Evolutionary conservation across 371 early-diverging fungal genomes (phyloP).

Genomic region (Capillidium heterosporum): DNA sequence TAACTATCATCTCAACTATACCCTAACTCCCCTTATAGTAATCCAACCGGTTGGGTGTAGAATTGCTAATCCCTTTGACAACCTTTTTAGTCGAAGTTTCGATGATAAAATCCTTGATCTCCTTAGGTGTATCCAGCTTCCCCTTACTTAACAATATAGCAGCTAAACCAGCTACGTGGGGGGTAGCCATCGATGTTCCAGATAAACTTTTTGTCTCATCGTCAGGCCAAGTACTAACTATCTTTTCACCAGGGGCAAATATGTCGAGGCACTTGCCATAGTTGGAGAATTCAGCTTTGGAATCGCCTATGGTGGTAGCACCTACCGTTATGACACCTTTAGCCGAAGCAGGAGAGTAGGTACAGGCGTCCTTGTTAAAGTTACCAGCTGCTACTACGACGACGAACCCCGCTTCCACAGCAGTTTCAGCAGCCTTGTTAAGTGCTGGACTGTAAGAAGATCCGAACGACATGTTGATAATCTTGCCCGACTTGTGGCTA

Average conservation of each 20-base stretch:
- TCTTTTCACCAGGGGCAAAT: constrained; percentile 86
- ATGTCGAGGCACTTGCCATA: constrained; percentile 80
- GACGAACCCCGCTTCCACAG: constrained; percentile 17
- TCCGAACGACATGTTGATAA: constrained; percentile 62
- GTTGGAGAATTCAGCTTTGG: constrained; percentile 76
- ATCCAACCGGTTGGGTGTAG: constrained; percentile 62
- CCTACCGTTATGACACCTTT: constrained; percentile 57
- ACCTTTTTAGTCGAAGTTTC: constrained; percentile 29
- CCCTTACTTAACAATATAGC: constrained; percentile 14
- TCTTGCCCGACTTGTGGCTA: constrained; percentile 19
- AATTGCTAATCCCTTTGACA: constrained; percentile 32
- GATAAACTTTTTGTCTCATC: constrained; percentile 13
- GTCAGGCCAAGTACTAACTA: constrained; percentile 23
- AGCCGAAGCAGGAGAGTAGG: constrained; percentile 17
- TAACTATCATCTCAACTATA: too few species aligned
- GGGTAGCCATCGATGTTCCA: constrained; percentile 52
- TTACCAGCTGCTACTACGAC: constrained; percentile 12
- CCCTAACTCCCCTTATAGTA: too few species aligned
- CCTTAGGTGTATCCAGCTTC: neutral
- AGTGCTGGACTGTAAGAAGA: constrained; percentile 49
- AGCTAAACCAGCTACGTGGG: constrained; percentile 60
- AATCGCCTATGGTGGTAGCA: constrained; percentile 46
- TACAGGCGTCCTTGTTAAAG: neutral
- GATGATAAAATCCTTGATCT: neutral
- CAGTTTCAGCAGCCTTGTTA: constrained; percentile 37